Conservation (phyloP, 352 stramenopile genomes). For the Halophytophthora batemanensis region DNA sequence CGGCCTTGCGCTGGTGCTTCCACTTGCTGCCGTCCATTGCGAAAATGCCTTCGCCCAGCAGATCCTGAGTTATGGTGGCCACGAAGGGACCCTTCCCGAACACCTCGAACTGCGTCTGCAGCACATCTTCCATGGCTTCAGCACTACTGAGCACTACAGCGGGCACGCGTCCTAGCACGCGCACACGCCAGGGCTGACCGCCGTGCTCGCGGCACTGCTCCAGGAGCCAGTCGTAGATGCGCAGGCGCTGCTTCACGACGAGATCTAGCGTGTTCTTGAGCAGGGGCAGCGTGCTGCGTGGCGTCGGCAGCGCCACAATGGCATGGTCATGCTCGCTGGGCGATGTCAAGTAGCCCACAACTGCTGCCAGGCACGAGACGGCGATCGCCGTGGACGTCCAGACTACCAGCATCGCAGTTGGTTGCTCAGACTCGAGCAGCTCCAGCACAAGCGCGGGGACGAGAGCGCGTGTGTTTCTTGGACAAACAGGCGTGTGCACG, state of each 20-base stretch:
- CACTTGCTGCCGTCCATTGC: conserved; percentile 57
- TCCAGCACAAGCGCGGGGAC: too few species aligned
- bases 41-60: conserved; percentile 82
- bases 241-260: conserved; percentile 30
- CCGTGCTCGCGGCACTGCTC: conserved; percentile 42
- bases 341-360: conserved; percentile 26
- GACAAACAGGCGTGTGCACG: too few species aligned
- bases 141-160: conserved; percentile 38
- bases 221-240: conserved; percentile 60
- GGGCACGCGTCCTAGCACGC: conserved; percentile 30
- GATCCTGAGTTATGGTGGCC: conserved; percentile 34
- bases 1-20: conserved; percentile 77
- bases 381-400: conserved; percentile 14
- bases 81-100: conserved; percentile 62
- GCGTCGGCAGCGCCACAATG: conserved; percentile 32
- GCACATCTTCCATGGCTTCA: conserved; percentile 48
- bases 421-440: too few species aligned
- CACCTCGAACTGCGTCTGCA: conserved; percentile 68
- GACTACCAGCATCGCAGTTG: too few species aligned
- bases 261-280: conserved; percentile 60
- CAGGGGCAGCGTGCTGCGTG: conserved; percentile 42
- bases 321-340: conserved; percentile 25
- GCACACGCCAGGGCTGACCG: conserved; percentile 41
- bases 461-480: too few species aligned
- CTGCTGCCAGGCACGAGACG: conserved; percentile 15